Base-by-base conservation (phyloP, 2,329 filamentous ascomycete species). In the Diaporthe sp. region DNA sequence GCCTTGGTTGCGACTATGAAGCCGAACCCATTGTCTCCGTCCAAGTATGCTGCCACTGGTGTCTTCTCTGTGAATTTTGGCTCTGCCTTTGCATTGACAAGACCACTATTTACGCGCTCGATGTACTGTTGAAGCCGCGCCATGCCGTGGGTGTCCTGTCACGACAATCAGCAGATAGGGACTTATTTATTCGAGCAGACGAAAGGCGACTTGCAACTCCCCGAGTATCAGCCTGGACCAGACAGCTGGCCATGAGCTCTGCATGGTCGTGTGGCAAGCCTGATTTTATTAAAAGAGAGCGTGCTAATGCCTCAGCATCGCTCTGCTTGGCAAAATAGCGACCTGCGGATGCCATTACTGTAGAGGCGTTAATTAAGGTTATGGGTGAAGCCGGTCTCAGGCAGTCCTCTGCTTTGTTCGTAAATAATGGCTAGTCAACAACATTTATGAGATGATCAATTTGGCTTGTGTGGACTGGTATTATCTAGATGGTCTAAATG, bases 1-100 rank as follows among this genome's bases (percentile, higher is more conserved):
- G 77, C 80, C 39, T 75, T 63, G 68, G 74, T 73, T 28, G 75
- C 81, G 7, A 78, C 80, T 53, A 82, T 77, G 61, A 83, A 81
- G 12, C 82, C 82, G 49, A 83, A 81, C 2, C 74, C 79, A 60
- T 83, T 81, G 25, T 77, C 75, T 10, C 77, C 82, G 71, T 83
- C 79, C 12, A 83, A 70, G n/a, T 76, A 77, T 13, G 80, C 80
- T 58, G 79, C 77, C 5, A 81, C 80, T 7, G 81, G 81, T 10
- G 80, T 81, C 68, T 80, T 80, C 42, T 76, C 68, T 17, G 61
- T 47, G 37, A 82, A 72, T 44, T 72, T 68, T 5, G 79, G 71
- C 17, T 76, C 57, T 1, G 80, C 75, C 20, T 44, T 73, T 7
- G 80, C 76, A n/a, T 79, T 73, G 22, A 81, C 72, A 9, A 80